Evolutionary conservation across 805 yeast genomes (phyloP).

Genomic region (Candida dendrica): DNA sequence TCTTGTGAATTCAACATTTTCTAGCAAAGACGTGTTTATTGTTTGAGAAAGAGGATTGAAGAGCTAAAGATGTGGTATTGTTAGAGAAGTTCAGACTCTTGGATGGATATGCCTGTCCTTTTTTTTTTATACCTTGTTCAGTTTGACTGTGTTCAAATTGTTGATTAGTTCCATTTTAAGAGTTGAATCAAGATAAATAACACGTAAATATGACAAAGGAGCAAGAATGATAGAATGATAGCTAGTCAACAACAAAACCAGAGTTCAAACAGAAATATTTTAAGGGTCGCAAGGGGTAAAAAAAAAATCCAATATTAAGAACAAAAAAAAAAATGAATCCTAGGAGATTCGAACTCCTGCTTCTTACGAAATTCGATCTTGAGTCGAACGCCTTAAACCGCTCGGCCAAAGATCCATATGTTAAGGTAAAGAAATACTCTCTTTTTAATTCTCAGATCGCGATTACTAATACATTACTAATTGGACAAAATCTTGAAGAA

Average conservation of each 20-base stretch:
- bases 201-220: no score
- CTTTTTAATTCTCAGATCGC: background rate
- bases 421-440: background rate
- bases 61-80: background rate
- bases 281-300: no score
- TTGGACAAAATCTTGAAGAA: no score
- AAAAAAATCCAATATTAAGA: no score
- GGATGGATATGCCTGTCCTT: no score
- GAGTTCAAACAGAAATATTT: no score
- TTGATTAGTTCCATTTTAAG: background rate
- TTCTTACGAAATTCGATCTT: slow-evolving; percentile 4
- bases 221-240: no score
- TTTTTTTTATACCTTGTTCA: background rate
- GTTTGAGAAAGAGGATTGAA: background rate
- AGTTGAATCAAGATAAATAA: no score
- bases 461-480: background rate
- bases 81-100: no score
- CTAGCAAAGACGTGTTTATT: background rate
- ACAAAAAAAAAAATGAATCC: slow-evolving; percentile 1
- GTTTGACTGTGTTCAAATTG: background rate
- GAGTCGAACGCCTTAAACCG: slow-evolving; percentile 5
- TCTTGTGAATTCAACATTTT: background rate
- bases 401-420: slow-evolving; percentile 4
- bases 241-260: no score
- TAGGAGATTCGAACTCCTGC: slow-evolving; percentile 5